Conservation (phyloP, 2,329 filamentous ascomycete genomes). For the Gremmenia infestans region DNA sequence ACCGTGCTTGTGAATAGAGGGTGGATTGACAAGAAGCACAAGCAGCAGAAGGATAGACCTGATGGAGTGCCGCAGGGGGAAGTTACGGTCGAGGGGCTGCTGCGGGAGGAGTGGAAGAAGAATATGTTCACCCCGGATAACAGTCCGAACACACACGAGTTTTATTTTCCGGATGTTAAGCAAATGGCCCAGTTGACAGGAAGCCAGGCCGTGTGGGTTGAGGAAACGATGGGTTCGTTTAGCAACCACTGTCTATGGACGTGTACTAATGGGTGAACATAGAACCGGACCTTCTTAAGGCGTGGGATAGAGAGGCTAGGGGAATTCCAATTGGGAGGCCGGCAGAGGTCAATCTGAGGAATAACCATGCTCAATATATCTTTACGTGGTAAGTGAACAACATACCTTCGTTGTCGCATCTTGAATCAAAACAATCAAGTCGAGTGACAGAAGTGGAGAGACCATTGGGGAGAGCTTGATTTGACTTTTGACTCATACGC, state of each 20-base stretch:
- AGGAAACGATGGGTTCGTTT: conserved; percentile 81
- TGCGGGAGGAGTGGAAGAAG: conserved; percentile 91
- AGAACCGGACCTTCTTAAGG: conserved; percentile 75
- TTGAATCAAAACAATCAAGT: not conserved
- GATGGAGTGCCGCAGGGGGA: conserved; percentile 64
- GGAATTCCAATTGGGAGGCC: conserved; percentile 86
- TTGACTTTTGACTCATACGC: too few species aligned
- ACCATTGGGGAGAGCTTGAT: too few species aligned
- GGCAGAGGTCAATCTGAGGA: conserved; percentile 86
- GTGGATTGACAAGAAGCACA: conserved; percentile 79
- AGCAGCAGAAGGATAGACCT: conserved; percentile 55
- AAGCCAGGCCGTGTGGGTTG: conserved; percentile 88
- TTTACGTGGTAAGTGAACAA: conserved; percentile 78
- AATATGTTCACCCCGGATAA: conserved; percentile 97
- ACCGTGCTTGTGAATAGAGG: conserved; percentile 86
- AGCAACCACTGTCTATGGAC: conserved; percentile 4
- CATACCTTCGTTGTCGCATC: not conserved
- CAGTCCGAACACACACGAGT: conserved; percentile 73
- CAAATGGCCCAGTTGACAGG: conserved; percentile 84
- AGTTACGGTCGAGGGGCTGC: conserved; percentile 75
- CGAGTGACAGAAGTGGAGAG: too few species aligned
- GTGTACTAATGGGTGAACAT: conserved; percentile 15
- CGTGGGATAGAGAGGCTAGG: conserved; percentile 69
- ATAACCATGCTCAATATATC: conserved; percentile 98
- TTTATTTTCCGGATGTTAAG: conserved; percentile 90